Percentiles rank a stretch among this genome's conserved stretches.
phyloP scores from a whole-genome alignment of 257 asterid species.

The Mentha longifolia region DNA sequence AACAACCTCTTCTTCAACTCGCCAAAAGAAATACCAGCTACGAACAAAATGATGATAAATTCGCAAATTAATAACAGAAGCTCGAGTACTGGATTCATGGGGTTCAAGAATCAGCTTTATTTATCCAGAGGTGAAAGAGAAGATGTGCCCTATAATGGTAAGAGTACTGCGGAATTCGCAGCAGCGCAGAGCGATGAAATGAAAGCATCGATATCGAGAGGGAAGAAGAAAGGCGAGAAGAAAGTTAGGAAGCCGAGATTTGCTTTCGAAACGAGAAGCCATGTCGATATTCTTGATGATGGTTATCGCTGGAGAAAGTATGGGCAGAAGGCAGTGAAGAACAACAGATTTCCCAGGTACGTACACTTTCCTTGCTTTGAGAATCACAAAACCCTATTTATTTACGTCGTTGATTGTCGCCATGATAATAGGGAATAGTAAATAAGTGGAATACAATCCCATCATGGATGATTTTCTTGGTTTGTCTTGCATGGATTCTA shows the following conservation, averaged over 20 bases:
- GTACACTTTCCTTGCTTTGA: background rate
- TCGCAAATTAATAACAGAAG: background rate
- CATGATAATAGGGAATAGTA: too few relatives aligned
- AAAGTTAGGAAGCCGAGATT: background rate
- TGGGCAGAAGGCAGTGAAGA: background rate
- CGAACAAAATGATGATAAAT: background rate
- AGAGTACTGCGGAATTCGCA: background rate
- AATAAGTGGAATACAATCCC: too few relatives aligned
- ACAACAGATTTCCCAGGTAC: conserved; percentile 2
- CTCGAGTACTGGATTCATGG: background rate
- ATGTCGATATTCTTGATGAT: background rate
- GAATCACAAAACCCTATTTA: too few relatives aligned
- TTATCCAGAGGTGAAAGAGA: too few relatives aligned
- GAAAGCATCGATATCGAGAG: too few relatives aligned
- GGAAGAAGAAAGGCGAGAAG: background rate
- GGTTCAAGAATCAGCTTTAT: background rate
- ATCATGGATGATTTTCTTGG: too few relatives aligned
- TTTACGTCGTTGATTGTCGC: too few relatives aligned
- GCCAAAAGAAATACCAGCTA: background rate
- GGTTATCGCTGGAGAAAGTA: conserved; percentile 8
- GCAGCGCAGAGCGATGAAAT: background rate
- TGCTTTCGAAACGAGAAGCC: background rate
- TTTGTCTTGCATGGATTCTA: too few relatives aligned
- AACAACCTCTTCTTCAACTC: background rate
- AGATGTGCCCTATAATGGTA: too few relatives aligned